A percentile compares a stretch with the other conserved stretches of the same genome.
Evolutionary conservation across 2,329 filamentous ascomycete species (phyloP).

Genomic region (Diplocarpon rosae): DNA sequence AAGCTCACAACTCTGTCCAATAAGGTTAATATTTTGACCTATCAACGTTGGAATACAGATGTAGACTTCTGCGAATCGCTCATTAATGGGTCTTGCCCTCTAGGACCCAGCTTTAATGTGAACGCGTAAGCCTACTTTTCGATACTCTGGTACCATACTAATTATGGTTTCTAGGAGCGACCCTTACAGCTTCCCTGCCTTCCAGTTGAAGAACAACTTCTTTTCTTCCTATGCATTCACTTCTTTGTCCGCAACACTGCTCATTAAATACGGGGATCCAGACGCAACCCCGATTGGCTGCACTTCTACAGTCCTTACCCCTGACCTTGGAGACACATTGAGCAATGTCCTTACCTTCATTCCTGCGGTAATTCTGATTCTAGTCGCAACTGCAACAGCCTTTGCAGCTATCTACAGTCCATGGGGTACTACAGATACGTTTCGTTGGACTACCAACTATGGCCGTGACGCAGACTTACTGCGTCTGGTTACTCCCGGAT

Average conservation of each 20-base stretch:
- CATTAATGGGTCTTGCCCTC: constrained; percentile 57
- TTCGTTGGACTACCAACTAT: constrained; percentile 97
- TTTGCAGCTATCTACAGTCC: constrained; percentile 82
- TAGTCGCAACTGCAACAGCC: constrained; percentile 73
- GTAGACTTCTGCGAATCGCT: constrained; percentile 56
- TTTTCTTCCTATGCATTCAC: constrained; percentile 77
- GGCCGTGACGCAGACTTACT: constrained; percentile 87
- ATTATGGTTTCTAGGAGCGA: constrained; percentile 24
- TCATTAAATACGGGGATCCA: constrained; percentile 63
- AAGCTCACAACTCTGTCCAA: constrained; percentile 64
- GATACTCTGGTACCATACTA: background rate
- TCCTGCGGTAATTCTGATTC: constrained; percentile 65
- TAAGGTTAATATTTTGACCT: constrained; percentile 65
- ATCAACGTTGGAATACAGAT: constrained; percentile 50
- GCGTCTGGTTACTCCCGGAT: constrained; percentile 86
- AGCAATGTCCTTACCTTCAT: constrained; percentile 62
- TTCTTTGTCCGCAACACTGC: constrained; percentile 63
- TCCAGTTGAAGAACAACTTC: constrained; percentile 65
- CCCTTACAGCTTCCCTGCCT: constrained; percentile 50
- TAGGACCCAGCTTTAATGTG: constrained; percentile 59
- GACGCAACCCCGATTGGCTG: constrained; percentile 60
- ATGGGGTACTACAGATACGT: constrained; percentile 84
- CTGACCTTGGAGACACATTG: constrained; percentile 61
- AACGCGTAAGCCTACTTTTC: constrained; percentile 33
- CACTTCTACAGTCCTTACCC: constrained; percentile 72